Percentiles rank a stretch among this genome's conserved stretches.
Conservation (phyloP, 2,329 filamentous ascomycete species). For the Xylariaceae sp. region DNA sequence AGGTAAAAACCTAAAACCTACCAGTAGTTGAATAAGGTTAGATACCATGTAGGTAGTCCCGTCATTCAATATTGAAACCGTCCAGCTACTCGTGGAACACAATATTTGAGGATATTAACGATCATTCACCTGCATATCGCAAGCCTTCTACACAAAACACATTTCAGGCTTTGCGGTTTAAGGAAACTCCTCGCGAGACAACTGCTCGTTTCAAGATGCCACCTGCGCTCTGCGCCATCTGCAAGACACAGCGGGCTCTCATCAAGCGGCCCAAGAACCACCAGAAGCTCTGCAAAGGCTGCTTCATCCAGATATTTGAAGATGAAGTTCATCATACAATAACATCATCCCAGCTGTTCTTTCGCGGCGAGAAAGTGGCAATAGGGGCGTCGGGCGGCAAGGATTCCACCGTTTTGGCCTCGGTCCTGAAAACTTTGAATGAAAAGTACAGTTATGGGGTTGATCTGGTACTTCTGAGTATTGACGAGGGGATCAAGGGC, state of each 20-base stretch:
- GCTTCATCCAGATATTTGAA: constrained; percentile 89
- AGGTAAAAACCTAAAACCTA: no score
- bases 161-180: neutral
- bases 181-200: neutral
- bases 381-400: constrained; percentile 98
- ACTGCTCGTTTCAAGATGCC: constrained; percentile 64
- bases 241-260: constrained; percentile 77
- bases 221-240: constrained; percentile 76
- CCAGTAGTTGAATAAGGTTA: no score
- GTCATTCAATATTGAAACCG: no score
- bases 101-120: no score
- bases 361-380: constrained; percentile 81
- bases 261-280: constrained; percentile 96
- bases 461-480: constrained; percentile 83
- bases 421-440: constrained; percentile 92
- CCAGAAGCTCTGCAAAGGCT: constrained; percentile 87
- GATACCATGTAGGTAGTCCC: no score
- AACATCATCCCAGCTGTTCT: constrained; percentile 78
- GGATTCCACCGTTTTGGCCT: constrained; percentile 94
- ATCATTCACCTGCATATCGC: no score
- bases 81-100: no score
- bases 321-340: constrained; percentile 95
- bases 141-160: no score
- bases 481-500: constrained; percentile 96
- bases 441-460: constrained; percentile 86